Percentiles rank a stretch among this genome's conserved stretches.
Conservation (phyloP, 805 yeast genomes). For the Cyberlindnera suaveolens region DNA sequence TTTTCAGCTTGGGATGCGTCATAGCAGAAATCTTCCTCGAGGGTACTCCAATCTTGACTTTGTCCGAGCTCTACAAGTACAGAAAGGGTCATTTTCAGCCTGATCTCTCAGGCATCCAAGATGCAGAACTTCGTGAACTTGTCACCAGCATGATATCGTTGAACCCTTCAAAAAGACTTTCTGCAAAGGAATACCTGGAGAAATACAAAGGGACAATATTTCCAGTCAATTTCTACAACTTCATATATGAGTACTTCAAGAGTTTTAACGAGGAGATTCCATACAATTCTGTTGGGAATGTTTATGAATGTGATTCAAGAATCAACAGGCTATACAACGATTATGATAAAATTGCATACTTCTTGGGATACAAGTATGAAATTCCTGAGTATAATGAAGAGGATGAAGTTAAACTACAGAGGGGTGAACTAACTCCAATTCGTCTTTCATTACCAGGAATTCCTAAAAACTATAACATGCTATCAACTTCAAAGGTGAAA, state of each 20-base stretch:
- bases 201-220: conserved; percentile 47
- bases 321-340: conserved; percentile 54
- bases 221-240: conserved; percentile 63
- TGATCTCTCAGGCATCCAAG: conserved; percentile 49
- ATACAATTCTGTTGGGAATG: conserved; percentile 21
- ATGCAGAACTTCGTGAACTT: conserved; percentile 44
- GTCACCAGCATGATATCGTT: conserved; percentile 57
- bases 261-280: conserved; percentile 26
- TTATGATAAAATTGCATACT: conserved; percentile 43
- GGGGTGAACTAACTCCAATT: conserved; percentile 27
- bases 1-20: conserved; percentile 79
- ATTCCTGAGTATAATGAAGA: not conserved
- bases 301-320: conserved; percentile 45
- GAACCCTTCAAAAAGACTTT: conserved; percentile 54
- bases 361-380: conserved; percentile 30
- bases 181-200: conserved; percentile 47
- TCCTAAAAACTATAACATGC: conserved; percentile 38
- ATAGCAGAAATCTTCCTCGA: conserved; percentile 85
- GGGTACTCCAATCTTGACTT: conserved; percentile 79
- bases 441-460: conserved; percentile 48
- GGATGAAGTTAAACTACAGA: conserved; percentile 4
- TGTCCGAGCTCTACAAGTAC: conserved; percentile 83
- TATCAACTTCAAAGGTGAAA: conserved; percentile 26
- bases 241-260: conserved; percentile 62
- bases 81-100: conserved; percentile 64